Conservation (phyloP, 1,284 basidiomycete genomes). For the Neotropicomus parvogracilis region DNA sequence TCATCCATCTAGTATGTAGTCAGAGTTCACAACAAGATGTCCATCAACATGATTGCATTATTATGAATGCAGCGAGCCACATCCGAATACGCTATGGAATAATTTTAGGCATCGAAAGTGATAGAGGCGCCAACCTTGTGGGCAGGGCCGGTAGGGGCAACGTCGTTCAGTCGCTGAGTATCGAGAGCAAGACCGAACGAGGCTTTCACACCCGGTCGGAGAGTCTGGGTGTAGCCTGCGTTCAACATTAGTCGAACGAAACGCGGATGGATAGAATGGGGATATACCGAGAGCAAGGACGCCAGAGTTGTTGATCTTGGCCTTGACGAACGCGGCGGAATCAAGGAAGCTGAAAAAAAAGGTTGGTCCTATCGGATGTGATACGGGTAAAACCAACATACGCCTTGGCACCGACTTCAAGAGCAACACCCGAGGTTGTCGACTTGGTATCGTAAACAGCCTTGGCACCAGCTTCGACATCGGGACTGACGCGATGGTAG, state of each 20-base stretch:
- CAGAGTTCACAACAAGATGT: neutral
- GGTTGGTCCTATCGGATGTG: neutral
- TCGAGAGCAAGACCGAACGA: constrained; percentile 91
- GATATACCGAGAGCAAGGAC: constrained; percentile 74
- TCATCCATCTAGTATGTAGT: neutral
- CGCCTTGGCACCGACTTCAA: constrained; percentile 97
- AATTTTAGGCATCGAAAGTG: constrained; percentile 64
- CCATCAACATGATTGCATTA: constrained; percentile 13
- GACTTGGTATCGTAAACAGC: constrained; percentile 96
- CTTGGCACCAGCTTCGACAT: constrained; percentile 98
- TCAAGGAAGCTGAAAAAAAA: constrained; percentile 70
- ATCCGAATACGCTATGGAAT: constrained; percentile 22
- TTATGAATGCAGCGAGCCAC: constrained; percentile 11
- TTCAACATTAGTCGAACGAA: constrained; percentile 4
- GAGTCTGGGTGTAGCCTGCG: constrained; percentile 83
- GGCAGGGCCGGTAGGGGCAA: constrained; percentile 55
- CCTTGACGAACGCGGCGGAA: constrained; percentile 90
- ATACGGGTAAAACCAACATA: constrained; percentile 38
- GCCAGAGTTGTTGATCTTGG: constrained; percentile 98
- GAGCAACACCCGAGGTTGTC: constrained; percentile 80
- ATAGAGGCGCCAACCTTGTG: constrained; percentile 81
- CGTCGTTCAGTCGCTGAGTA: constrained; percentile 82
- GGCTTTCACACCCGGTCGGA: constrained; percentile 94
- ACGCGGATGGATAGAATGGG: neutral
- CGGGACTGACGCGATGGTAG: constrained; percentile 94